Evolutionary conservation across 768 basidiomycete genomes (phyloP).

Genomic region (Mycena leptocephala): DNA sequence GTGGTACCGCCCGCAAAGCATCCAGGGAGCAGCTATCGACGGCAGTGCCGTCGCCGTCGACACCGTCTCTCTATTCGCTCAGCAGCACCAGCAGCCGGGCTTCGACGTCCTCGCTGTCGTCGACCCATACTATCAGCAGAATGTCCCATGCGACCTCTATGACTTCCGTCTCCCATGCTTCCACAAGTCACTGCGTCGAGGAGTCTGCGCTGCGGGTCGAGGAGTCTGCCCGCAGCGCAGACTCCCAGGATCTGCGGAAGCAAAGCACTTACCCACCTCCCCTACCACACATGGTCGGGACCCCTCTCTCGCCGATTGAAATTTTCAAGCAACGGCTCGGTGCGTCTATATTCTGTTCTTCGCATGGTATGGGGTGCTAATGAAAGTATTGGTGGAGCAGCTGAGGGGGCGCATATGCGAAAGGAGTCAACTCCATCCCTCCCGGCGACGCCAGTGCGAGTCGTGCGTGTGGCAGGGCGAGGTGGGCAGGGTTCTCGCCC

Average conservation of each 20-base stretch:
- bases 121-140: background rate
- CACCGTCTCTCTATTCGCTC: background rate
- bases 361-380: background rate
- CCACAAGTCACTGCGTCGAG: background rate
- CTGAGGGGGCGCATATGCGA: background rate
- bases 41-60: background rate
- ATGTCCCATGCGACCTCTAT: constrained; percentile 7
- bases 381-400: background rate
- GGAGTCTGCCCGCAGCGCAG: too few relatives aligned
- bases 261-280: background rate
- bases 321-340: constrained; percentile 12
- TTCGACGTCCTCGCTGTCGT: constrained; percentile 9
- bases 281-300: too few relatives aligned
- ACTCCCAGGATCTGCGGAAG: too few relatives aligned
- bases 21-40: constrained; percentile 10
- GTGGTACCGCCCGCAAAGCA: constrained; percentile 4
- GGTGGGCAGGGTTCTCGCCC: constrained; percentile 33
- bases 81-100: background rate
- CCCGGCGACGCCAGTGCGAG: background rate
- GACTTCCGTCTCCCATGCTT: constrained; percentile 9
- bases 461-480: constrained; percentile 25
- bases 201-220: background rate
- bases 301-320: constrained; percentile 13
- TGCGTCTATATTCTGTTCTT: background rate
- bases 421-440: background rate